Evolutionary conservation across 2,329 filamentous ascomycete species (phyloP), one percentile per base, ranked within the genome.

Genomic region (Sporothrix mexicana): DNA sequence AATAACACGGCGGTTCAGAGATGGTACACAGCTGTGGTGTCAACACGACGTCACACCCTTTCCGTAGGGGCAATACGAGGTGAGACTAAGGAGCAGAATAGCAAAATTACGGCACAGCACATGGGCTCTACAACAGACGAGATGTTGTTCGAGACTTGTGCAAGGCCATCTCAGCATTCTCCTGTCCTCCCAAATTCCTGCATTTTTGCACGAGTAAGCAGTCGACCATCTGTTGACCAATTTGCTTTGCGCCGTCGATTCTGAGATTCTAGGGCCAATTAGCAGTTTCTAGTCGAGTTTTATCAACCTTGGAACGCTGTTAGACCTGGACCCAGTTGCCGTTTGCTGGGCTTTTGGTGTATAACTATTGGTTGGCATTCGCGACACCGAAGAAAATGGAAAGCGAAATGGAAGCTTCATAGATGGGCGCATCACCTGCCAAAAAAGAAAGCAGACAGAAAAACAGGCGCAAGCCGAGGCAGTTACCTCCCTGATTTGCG

Each of bases 381-480:
- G 17, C 3, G 3, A 9, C 5, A 43, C 41, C 47, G 61, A 66
- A 47, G 61, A 20, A 6, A 47, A 13, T 51, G 2, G 20, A 20
- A 10, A 20, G 17, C 9, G 59, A 62, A 41, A 62, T 6, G 41
- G 9, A 51, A n/a, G 8, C n/a, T n/a, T n/a, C n/a, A 15, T 3
- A 51, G 12, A 55, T 10, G 41, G n/a, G 53, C 10, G 53, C 67
- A 70, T 47, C 51, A 59, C 51, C 36, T 70, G 51, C 36, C 49
- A 68, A 68, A 68, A 68, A 68, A 41, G 45, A 41, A 68, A 68
- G 49, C 47, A 55, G 25, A 25, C 36, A 41, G n/a, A 17, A 17
- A 41, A 69, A 69, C 45, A 20, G 25, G 15, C 47, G 17, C 66
- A 55, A 13, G 66, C 66, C 66, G 64, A 68, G 66, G 66, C 66